Evolutionary conservation across 2,329 filamentous ascomycete species (phyloP).

Genomic region (Ceratocystis diversiconidia): DNA sequence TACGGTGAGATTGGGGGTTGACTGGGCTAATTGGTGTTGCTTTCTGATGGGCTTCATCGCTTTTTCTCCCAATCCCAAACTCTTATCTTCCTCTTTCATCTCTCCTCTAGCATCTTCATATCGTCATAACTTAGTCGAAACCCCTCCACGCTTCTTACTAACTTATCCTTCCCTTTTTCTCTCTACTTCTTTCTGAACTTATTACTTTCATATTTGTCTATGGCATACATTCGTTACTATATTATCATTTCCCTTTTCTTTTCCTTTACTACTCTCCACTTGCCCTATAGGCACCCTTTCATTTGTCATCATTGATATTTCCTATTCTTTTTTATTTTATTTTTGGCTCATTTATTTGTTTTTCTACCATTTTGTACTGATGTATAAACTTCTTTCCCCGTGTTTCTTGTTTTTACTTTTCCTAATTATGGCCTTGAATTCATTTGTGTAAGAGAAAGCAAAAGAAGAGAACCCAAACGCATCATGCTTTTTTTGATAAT

Average conservation of each 20-base stretch:
- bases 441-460: background rate
- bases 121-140: background rate
- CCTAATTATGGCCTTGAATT: background rate
- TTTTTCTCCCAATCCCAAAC: too few species aligned
- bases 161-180: background rate
- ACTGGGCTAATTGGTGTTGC: too few species aligned
- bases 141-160: background rate
- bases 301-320: constrained; percentile 4
- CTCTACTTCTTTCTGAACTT: background rate
- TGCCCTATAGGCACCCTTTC: background rate
- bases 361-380: constrained; percentile 6
- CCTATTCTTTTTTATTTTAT: background rate
- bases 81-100: too few species aligned
- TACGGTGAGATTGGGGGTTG: background rate
- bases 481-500: background rate
- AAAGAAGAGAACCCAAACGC: background rate
- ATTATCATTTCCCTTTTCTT: background rate
- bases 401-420: background rate
- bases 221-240: constrained; percentile 6
- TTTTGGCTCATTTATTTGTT: constrained; percentile 7
- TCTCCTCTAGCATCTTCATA: background rate
- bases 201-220: background rate
- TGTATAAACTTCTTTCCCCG: background rate
- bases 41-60: too few species aligned
- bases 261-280: background rate